Evolutionary conservation across 306 rosid species (phyloP), one percentile per base, ranked within the genome.

Genomic region (Begonia loranthoides): DNA sequence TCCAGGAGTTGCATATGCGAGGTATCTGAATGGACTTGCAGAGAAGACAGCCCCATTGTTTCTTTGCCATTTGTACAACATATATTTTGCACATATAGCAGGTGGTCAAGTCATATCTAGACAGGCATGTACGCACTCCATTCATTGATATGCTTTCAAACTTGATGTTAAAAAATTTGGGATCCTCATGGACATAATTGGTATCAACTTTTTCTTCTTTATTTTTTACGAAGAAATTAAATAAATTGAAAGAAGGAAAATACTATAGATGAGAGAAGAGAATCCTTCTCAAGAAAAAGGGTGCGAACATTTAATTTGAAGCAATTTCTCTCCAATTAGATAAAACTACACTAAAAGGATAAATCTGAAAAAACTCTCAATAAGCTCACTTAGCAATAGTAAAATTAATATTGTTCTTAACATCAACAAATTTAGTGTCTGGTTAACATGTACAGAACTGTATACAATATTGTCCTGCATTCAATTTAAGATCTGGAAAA

Each of bases 51-150:
- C 87, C 1, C 95, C 94, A 15, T 58, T 74, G 61, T 86, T 90
- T 66, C 94, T 90, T 49, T 86, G 75, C 64, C 95, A 86, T 70
- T 78, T 80, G 62, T 86, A 86, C 49, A 90, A 86, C 38, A 80
- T 86, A 51, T 79, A 90, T 60, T 86, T 86, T 64, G 71, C 94
- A 9, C 95, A 83, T 53, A 61, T 86, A 36, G 65, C 95, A 41
- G 99, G 83, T 49, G 94, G 88, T 52, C 92, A 86, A 49, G 83
- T 77, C 60, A 78, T 90, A 59, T 70, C 76, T 28, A 80, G 73
- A 69, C 70, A 78, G 83, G 99, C 77, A 15, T 24, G 61, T 53
- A 0, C 33, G 46, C 9, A 45, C 17, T 40, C 48, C 50, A 45
- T 38, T 17, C 9, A 19, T 21, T 9, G 16, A 22, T 45, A 11